phyloP scores from a whole-genome alignment of 768 basidiomycete species.

The Macrolepiota albuminosa region DNA sequence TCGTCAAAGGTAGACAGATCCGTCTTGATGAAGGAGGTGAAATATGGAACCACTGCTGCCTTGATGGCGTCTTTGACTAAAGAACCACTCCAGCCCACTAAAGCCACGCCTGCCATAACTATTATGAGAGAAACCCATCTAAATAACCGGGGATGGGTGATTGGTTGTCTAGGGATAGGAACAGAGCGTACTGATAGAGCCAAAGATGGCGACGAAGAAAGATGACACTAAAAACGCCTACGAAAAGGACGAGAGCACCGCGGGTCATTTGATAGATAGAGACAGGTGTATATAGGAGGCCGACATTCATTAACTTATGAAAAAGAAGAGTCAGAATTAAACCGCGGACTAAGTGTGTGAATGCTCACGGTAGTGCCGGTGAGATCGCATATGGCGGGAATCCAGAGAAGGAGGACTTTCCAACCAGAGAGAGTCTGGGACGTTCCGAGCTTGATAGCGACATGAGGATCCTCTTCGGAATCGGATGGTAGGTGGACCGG shows the following conservation, averaged over 20 bases:
- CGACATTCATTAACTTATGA: slow-evolving; percentile 83
- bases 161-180: slow-evolving; percentile 1
- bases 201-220: slow-evolving; percentile 84
- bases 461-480: slow-evolving; percentile 37
- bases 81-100: slow-evolving; percentile 89
- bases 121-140: slow-evolving; percentile 90
- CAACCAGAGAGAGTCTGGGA: slow-evolving; percentile 55
- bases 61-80: slow-evolving; percentile 73
- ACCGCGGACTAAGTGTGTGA: slow-evolving; percentile 5
- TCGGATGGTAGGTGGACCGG: slow-evolving; percentile 54
- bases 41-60: slow-evolving; percentile 31
- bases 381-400: slow-evolving; percentile 86
- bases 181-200: slow-evolving; percentile 67
- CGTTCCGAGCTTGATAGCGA: slow-evolving; percentile 27
- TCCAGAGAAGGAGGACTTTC: slow-evolving; percentile 75
- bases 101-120: slow-evolving; percentile 79
- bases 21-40: slow-evolving; percentile 23
- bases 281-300: slow-evolving; percentile 93
- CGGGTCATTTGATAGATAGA: slow-evolving; percentile 97
- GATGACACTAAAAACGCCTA: slow-evolving; percentile 84
- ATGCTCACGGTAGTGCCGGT: slow-evolving; percentile 79
- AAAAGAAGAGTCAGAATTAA: slow-evolving; percentile 4
- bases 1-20: slow-evolving; percentile 37
- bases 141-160: slow-evolving; percentile 8
- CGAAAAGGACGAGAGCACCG: slow-evolving; percentile 90